Base-by-base conservation (phyloP, 2,329 filamentous ascomycete species). In the Didymella lethalis region DNA sequence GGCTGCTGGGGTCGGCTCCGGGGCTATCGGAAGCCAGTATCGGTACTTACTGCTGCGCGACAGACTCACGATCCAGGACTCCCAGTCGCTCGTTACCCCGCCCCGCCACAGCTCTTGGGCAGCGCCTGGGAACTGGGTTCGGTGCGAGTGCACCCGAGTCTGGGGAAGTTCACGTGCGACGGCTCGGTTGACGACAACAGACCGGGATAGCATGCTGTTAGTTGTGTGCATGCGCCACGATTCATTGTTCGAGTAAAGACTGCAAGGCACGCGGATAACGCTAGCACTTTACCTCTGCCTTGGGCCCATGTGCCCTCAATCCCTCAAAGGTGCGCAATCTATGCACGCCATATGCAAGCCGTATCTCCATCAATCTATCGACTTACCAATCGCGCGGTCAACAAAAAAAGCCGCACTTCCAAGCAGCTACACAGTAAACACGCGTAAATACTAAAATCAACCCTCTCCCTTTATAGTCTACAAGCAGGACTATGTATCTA, bases 61-160 rank as follows among this genome's bases (percentile, higher is more conserved):
- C 31, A 40, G 36, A 20, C 40, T 52, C 43, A 26, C 18, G 26
- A 45, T 51, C 28, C 54, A n/a, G 41, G 12, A 29, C 29, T 47
- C 50, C 36, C 47, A 29, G 48, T 32, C 52, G 46, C 51, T 40
- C 31, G 50, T 45, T 53, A 62, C 59, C 59, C 59, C 56, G 62
- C 62, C 34, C 36, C 50, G 50, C 59, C 56, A 57, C 55, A 38
- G 26, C 11, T 29, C 48, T 54, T 54, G 57, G 47, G 5, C 28
- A 23, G 34, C 18, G 14, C 26, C n/a, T 43, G 44, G 49, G 45
- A 48, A 36, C 23, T n/a, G 29, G 31, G 1, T 44, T 57, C 29
- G 36, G 45, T 40, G 44, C 5, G 48, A 44, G 44, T 32, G 54
- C 47, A 29, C 25, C 32, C 7, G 34, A 20, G 18, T 34, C 23